A percentile compares a stretch with the other conserved stretches of the same genome.
phyloP scores from a whole-genome alignment of 1,139 yeast species.

The Kodamaea alishanica region DNA sequence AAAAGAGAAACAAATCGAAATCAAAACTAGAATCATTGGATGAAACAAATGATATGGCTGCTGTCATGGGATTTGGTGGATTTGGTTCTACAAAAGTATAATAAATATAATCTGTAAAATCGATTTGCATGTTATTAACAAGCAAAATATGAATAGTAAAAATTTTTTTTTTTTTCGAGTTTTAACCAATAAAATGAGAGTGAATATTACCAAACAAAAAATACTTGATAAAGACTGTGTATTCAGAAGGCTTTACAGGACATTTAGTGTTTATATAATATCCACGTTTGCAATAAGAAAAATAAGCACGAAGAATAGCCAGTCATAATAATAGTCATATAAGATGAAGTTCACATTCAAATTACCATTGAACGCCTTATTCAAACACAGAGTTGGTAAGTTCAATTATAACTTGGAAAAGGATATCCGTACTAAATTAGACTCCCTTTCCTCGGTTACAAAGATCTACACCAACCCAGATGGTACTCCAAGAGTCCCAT shows the following conservation, averaged over 20 bases:
- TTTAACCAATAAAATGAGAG: slow-evolving; percentile 9
- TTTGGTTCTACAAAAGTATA: slow-evolving; percentile 36
- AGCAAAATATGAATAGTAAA: slow-evolving; percentile 1
- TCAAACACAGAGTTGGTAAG: slow-evolving; percentile 36
- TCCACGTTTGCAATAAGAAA: too few species aligned
- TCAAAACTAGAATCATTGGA: slow-evolving; percentile 10
- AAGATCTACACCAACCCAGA: slow-evolving; percentile 70
- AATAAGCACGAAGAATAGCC: too few species aligned
- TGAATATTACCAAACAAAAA: slow-evolving; percentile 5
- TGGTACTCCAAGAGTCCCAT: slow-evolving; percentile 71
- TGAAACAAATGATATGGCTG: slow-evolving; percentile 27
- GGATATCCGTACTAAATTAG: slow-evolving; percentile 42
- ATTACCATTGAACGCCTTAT: slow-evolving; percentile 38
- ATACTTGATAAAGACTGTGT: too few species aligned
- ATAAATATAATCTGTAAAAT: background rate
- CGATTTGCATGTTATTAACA: slow-evolving; percentile 2
- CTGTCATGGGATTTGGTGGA: slow-evolving; percentile 59
- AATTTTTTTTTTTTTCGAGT: slow-evolving; percentile 4
- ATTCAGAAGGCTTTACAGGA: too few species aligned
- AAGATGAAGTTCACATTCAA: slow-evolving; percentile 45
- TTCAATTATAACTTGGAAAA: slow-evolving; percentile 43
- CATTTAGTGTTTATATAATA: too few species aligned
- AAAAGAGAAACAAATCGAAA: slow-evolving; percentile 15
- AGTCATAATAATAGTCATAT: slow-evolving; percentile 1
- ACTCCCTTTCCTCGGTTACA: slow-evolving; percentile 52